Conservation (phyloP, 768 basidiomycete genomes). For the Chalciporus pseudorubinellus region DNA sequence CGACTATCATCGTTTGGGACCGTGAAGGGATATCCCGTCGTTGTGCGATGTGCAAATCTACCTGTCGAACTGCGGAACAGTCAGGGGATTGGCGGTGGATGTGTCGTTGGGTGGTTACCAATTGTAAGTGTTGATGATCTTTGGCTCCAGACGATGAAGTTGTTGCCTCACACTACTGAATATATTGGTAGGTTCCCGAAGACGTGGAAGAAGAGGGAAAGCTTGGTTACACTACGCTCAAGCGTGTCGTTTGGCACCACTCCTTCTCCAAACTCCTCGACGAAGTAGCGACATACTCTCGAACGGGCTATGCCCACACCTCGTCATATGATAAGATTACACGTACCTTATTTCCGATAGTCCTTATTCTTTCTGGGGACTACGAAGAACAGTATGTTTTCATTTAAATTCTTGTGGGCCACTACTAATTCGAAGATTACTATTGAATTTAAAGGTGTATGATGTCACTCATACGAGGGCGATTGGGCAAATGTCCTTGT, state of each 20-base stretch:
- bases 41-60: not conserved
- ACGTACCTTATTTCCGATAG: slow-evolving; percentile 37
- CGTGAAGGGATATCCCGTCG: not conserved
- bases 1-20: not conserved
- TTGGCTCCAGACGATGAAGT: no score
- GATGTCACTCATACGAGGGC: no score
- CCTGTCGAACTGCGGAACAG: not conserved
- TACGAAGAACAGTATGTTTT: slow-evolving; percentile 43
- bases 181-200: slow-evolving; percentile 28
- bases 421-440: no score
- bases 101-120: slow-evolving; percentile 12
- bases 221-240: slow-evolving; percentile 28
- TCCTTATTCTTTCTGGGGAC: slow-evolving; percentile 40
- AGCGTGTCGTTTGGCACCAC: slow-evolving; percentile 37
- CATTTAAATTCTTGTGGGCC: no score
- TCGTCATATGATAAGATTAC: no score
- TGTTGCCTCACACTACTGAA: not conserved
- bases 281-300: no score
- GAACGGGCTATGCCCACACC: no score
- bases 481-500: no score
- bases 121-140: slow-evolving; percentile 21
- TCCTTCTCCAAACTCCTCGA: slow-evolving; percentile 29
- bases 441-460: no score
- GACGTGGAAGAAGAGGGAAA: slow-evolving; percentile 28
- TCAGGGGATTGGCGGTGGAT: not conserved